Evolutionary conservation across 805 yeast genomes (phyloP).

Genomic region (Lipomyces mesembrius): DNA sequence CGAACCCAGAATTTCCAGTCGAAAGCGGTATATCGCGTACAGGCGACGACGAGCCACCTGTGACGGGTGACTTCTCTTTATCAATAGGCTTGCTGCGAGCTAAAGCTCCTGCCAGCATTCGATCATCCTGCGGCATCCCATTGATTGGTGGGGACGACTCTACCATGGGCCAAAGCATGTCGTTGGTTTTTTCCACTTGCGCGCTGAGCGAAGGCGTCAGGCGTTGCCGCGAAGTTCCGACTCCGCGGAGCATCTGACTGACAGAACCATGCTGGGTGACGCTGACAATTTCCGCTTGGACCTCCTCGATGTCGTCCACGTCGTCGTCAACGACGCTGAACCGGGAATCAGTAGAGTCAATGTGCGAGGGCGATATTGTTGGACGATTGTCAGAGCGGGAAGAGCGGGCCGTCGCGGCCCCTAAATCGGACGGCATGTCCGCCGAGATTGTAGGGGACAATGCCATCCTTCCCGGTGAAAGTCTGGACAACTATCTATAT

Average conservation of each 20-base stretch:
- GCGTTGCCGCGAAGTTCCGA: neutral
- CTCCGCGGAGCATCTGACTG: conserved; percentile 7
- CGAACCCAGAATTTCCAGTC: neutral
- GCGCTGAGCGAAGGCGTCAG: neutral
- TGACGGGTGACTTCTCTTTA: neutral
- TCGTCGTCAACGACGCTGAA: neutral
- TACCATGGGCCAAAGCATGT: neutral
- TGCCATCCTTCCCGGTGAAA: neutral
- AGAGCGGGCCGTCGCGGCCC: neutral
- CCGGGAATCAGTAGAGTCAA: neutral
- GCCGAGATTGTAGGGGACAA: neutral
- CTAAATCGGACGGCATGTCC: neutral
- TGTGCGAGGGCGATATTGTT: neutral
- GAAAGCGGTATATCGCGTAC: neutral
- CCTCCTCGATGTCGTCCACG: conserved; percentile 5
- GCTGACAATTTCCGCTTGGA: conserved; percentile 4
- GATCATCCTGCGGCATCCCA: neutral
- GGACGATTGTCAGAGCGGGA: neutral
- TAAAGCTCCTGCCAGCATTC: neutral
- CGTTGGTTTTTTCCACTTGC: neutral
- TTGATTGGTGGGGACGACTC: neutral
- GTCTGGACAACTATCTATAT: neutral
- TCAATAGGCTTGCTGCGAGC: neutral
- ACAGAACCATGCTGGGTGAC: conserved; percentile 10
- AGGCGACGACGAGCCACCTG: neutral